Percentiles rank a stretch among this genome's conserved stretches.
phyloP scores from a whole-genome alignment of 2,329 filamentous ascomycete species.

The Talaromyces sp. region DNA sequence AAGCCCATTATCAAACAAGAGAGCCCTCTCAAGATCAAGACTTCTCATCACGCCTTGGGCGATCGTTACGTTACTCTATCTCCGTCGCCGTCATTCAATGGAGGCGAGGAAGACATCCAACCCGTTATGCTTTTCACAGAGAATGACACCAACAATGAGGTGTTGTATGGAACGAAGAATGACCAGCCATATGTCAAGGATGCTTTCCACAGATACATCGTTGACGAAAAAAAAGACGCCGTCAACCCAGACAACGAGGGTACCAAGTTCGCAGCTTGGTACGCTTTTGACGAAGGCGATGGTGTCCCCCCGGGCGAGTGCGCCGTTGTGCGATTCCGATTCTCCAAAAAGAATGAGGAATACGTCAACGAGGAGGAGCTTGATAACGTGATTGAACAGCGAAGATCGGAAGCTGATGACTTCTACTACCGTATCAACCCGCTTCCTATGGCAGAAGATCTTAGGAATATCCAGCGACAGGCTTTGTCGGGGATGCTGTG shows the following conservation, averaged over 20 bases:
- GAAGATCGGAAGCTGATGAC: constrained; percentile 86
- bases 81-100: constrained; percentile 80
- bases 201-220: constrained; percentile 85
- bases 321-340: constrained; percentile 87
- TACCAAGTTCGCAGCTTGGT: constrained; percentile 91
- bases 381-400: constrained; percentile 82
- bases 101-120: constrained; percentile 74
- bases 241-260: constrained; percentile 76
- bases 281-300: constrained; percentile 81
- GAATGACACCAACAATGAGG: constrained; percentile 84
- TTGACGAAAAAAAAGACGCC: constrained; percentile 72
- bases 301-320: constrained; percentile 88
- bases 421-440: constrained; percentile 94
- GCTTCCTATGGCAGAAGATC: constrained; percentile 85
- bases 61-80: constrained; percentile 80
- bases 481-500: constrained; percentile 97
- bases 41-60: constrained; percentile 75
- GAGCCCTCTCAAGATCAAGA: constrained; percentile 65
- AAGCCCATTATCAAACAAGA: constrained; percentile 74
- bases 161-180: constrained; percentile 74
- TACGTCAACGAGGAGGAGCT: constrained; percentile 92
- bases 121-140: constrained; percentile 88
- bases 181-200: constrained; percentile 85
- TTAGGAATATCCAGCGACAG: constrained; percentile 91
- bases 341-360: constrained; percentile 69